phyloP scores from a whole-genome alignment of 2,329 filamentous ascomycete species.

The Talaromyces marneffei region DNA sequence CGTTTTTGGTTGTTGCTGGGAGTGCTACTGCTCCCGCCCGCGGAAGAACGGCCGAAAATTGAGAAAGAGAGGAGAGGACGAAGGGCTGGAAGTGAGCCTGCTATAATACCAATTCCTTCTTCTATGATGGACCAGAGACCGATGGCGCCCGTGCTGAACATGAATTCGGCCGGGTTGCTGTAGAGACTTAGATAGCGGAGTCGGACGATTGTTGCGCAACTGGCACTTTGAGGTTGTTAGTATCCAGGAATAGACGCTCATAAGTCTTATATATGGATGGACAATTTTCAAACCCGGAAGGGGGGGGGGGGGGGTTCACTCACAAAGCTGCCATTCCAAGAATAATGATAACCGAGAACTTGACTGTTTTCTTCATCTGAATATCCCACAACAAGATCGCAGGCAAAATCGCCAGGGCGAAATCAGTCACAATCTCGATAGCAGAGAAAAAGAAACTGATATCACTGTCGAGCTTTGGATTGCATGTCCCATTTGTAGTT shows the following conservation, averaged over 20 bases:
- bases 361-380: slow-evolving; percentile 8
- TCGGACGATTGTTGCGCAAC: slow-evolving; percentile 10
- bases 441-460: slow-evolving; percentile 11
- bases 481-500: slow-evolving; percentile 7
- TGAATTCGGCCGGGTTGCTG: slow-evolving; percentile 7
- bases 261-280: too few relatives aligned
- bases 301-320: not conserved
- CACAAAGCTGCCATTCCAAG: slow-evolving; percentile 9
- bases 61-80: slow-evolving; percentile 38
- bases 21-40: not conserved
- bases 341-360: slow-evolving; percentile 4
- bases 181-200: slow-evolving; percentile 10
- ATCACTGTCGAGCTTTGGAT: not conserved
- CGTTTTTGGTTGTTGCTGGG: slow-evolving; percentile 1
- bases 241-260: not conserved
- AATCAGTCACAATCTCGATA: slow-evolving; percentile 8
- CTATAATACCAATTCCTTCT: slow-evolving; percentile 36
- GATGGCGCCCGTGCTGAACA: slow-evolving; percentile 36
- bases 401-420: slow-evolving; percentile 3
- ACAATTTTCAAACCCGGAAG: too few relatives aligned
- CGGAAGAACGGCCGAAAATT: slow-evolving; percentile 6
- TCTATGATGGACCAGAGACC: slow-evolving; percentile 36
- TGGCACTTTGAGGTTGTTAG: slow-evolving; percentile 4
- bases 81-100: slow-evolving; percentile 45
- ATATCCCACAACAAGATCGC: slow-evolving; percentile 6